A percentile compares a stretch with the other conserved stretches of the same genome.
phyloP scores from a whole-genome alignment of 2,329 filamentous ascomycete genomes.

The Alternaria arborescens region DNA sequence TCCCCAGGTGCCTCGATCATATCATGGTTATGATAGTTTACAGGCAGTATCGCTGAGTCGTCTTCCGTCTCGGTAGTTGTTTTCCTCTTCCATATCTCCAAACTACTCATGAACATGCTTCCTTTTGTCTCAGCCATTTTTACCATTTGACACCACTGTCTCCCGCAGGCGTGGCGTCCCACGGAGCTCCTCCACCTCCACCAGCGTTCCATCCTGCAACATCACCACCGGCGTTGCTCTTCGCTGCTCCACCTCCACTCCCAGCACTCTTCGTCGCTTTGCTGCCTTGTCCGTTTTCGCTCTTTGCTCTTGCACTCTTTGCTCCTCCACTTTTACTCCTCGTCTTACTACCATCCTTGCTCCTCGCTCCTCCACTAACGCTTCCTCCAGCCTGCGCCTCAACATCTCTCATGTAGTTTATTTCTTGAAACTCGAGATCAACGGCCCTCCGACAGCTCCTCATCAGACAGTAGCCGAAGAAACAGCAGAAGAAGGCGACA shows the following conservation, averaged over 20 bases:
- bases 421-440: constrained; percentile 22
- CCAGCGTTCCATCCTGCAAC: background rate
- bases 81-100: background rate
- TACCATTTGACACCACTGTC: background rate
- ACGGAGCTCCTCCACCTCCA: background rate
- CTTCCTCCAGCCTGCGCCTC: constrained; percentile 8
- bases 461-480: constrained; percentile 29
- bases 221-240: background rate
- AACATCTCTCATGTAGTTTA: constrained; percentile 8
- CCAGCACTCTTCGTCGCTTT: background rate
- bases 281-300: background rate
- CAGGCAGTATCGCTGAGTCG: background rate
- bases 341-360: background rate
- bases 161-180: background rate
- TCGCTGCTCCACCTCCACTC: background rate
- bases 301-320: background rate
- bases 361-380: background rate
- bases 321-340: background rate
- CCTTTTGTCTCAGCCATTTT: background rate
- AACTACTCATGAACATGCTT: background rate
- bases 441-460: constrained; percentile 25
- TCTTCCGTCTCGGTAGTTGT: background rate
- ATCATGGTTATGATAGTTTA: background rate
- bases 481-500: constrained; percentile 21
- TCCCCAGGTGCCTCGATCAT: background rate